Evolutionary conservation across 2,329 filamentous ascomycete species (phyloP), one percentile per base, ranked within the genome.

Genomic region (Monosporascus sp.): DNA sequence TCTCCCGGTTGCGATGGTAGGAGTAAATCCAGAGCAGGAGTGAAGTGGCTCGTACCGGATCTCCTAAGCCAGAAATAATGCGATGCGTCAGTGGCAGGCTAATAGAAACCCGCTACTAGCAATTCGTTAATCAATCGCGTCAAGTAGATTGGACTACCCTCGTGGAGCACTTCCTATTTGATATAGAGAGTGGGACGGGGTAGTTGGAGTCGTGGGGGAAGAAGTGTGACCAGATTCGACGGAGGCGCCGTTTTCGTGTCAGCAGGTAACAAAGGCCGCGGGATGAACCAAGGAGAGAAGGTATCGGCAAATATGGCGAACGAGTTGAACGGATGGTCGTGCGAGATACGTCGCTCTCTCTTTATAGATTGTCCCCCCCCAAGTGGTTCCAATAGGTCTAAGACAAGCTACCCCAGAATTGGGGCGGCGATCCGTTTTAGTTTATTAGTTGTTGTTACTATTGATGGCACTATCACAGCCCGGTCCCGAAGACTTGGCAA

Each of bases 121-220:
- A 50, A 37, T 27, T 41, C 31, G 31, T 50, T 41, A 43, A 31
- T 50, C 48, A 22, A 49, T 49, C 36, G 35, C 25, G 36, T 20
- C 15, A 8, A 35, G 8, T n/a, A n/a, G 3, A 49, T 14, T 39
- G n/a, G 48, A 8, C 20, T 15, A 14, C 7, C 43, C 22, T 31
- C 43, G 5, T 27, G 25, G 35, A 37, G 39, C 43, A 45, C 39
- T 48, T 56, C 41, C 43, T 46, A 46, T 46, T 46, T 46, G 43
- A 31, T 46, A 46, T 31, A 46, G 24, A 25, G 24, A 18, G 43
- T 46, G 43, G 43, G 43, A 46, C 43, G 24, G 22, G 11, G 43
- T 3, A 14, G 25, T 46, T 46, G 43, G 43, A 27, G 43, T 27
- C 43, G 43, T 31, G 43, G 43, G 43, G 43, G 43, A 22, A 7